phyloP scores from a whole-genome alignment of 306 rosid species.

The Quercus ilex region DNA sequence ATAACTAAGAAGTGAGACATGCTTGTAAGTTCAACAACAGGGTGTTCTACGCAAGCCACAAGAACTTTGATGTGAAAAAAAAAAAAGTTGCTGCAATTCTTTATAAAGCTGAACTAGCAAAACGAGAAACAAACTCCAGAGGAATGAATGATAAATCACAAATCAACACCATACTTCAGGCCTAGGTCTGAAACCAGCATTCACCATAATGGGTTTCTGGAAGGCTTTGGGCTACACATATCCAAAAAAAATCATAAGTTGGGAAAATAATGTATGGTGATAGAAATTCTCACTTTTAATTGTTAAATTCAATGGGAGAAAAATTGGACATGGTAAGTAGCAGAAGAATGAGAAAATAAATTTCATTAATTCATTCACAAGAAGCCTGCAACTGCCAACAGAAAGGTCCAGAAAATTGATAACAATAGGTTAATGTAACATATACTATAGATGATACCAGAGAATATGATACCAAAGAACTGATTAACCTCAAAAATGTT shows the following conservation, averaged over 20 bases:
- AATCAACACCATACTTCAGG: background rate
- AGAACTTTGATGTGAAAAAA: background rate
- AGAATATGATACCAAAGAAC: background rate
- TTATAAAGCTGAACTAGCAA: background rate
- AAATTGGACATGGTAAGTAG: background rate
- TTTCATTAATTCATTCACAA: background rate
- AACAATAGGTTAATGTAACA: background rate
- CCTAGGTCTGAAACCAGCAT: background rate
- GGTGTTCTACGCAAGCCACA: background rate
- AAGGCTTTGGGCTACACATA: background rate
- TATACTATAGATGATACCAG: background rate
- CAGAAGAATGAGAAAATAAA: background rate
- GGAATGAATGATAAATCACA: background rate
- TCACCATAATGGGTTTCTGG: background rate
- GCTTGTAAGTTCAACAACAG: background rate
- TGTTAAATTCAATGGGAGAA: background rate
- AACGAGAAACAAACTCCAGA: background rate
- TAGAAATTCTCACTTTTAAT: background rate
- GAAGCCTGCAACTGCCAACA: background rate
- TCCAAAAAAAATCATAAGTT: background rate
- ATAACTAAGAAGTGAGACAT: background rate
- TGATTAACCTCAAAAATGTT: background rate
- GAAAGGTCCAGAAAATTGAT: background rate
- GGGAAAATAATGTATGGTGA: background rate
- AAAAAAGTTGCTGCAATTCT: background rate